phyloP scores from a whole-genome alignment of 2,329 filamentous ascomycete genomes.

The Fusarium tjaetaba region DNA sequence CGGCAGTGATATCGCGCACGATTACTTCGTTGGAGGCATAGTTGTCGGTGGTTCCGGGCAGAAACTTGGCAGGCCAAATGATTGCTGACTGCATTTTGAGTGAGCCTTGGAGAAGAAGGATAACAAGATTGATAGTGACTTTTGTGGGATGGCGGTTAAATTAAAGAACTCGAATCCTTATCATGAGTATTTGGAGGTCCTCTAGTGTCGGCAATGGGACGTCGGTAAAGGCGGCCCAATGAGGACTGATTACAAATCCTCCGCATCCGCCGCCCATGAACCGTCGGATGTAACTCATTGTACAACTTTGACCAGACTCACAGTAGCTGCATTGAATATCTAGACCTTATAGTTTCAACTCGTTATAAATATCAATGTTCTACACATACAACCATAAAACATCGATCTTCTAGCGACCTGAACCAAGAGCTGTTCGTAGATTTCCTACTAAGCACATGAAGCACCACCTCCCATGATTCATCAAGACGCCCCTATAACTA shows the following conservation, averaged over 20 bases:
- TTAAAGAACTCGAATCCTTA: rapidly evolving
- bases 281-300: neutral
- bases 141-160: neutral
- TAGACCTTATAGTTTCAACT: neutral
- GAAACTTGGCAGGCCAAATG: neutral
- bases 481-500: rapidly evolving
- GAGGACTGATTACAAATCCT: neutral
- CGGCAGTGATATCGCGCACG: neutral
- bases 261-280: neutral
- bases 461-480: rapidly evolving
- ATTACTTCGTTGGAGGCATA: neutral
- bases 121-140: neutral
- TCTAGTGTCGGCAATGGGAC: neutral
- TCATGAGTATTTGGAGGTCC: no score
- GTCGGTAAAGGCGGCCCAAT: neutral
- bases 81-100: neutral
- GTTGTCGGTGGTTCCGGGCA: neutral
- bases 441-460: neutral
- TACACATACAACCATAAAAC: neutral
- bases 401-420: neutral
- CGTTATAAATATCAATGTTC: rapidly evolving
- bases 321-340: neutral
- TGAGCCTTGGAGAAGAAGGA: rapidly evolving
- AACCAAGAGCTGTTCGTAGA: neutral
- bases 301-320: neutral